Base-by-base conservation (phyloP, 768 basidiomycete genomes). In the Tricholoma terreum region DNA sequence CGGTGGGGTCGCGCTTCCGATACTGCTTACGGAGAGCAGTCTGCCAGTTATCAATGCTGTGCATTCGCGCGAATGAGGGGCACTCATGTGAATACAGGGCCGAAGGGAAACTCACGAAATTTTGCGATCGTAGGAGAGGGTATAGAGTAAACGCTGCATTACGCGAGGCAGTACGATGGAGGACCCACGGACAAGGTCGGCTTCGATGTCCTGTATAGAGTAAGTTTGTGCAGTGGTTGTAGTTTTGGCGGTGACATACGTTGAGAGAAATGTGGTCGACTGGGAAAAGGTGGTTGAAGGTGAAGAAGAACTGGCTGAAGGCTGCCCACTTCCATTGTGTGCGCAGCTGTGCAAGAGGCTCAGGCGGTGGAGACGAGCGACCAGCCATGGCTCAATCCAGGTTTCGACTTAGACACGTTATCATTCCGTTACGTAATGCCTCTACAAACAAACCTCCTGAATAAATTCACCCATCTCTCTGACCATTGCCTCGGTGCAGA, bases 261-360 rank as follows among this genome's bases (percentile, higher is more conserved):
- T 73, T 67, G 38, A 91, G 73, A 42, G 89, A 78, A 60, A 94
- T 82, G 65, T 90, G 89, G 43, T 81, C 73, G 76, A 89, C 79
- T 36, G 84, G 77, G 61, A 95, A 82, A 56, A 94, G 78, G 50
- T 81, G 80, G 49, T 81, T 79, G 74, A 95, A 96, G 24, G 89
- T 92, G 70, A 81, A 87, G 74, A 92, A 87, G 80, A 96, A 95
- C 70, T 95, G 92, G 72, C 83, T 83, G 72, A 94, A 89, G 22
- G 88, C 89, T 5, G 94, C 94, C 92, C 92, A 96, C 78, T 90
- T 87, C 92, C 92, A 95, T 61, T 92, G 84, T 57, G 77, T 84
- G 55, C 94, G 81, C 52, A 97, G 85, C 27, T 75, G 66, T 45
- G 68, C 59, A 52, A 88, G 69, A 64, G 84, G 75, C 42, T 77